phyloP scores from a whole-genome alignment of 2,329 filamentous ascomycete genomes.

The Fusarium xylarioides region DNA sequence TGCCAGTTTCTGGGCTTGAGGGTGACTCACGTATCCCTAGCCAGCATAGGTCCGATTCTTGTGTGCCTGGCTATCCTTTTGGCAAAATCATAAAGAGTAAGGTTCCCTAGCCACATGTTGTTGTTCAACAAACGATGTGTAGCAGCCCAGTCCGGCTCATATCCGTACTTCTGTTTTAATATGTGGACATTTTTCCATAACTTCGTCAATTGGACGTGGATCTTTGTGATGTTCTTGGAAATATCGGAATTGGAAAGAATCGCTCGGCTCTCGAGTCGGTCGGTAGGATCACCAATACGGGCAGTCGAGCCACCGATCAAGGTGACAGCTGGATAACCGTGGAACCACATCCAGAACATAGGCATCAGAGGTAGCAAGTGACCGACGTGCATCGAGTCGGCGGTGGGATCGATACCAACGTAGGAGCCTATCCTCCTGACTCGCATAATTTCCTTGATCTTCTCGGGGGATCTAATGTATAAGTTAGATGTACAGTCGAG shows the following conservation, averaged over 20 bases:
- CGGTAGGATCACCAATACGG: constrained; percentile 81
- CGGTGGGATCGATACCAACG: constrained; percentile 84
- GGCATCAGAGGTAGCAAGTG: constrained; percentile 85
- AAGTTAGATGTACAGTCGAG: constrained; percentile 2
- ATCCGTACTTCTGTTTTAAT: constrained; percentile 72
- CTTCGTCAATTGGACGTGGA: constrained; percentile 74
- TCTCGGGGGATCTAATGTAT: constrained; percentile 52
- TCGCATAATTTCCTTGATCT: constrained; percentile 71
- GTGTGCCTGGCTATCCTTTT: constrained; percentile 76
- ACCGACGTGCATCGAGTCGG: constrained; percentile 80
- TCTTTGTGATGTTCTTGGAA: constrained; percentile 71
- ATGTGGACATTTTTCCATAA: constrained; percentile 78
- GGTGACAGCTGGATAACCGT: constrained; percentile 74
- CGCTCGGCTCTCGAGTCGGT: constrained; percentile 70
- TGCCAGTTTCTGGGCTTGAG: background rate
- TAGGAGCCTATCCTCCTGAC: constrained; percentile 76
- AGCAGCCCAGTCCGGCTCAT: constrained; percentile 70
- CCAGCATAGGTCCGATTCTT: constrained; percentile 86
- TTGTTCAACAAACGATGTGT: constrained; percentile 80
- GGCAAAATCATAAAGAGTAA: constrained; percentile 78
- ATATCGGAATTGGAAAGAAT: constrained; percentile 61
- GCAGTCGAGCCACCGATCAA: constrained; percentile 80
- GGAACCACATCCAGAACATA: constrained; percentile 83
- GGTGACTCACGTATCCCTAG: constrained; percentile 79
- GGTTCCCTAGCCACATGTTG: constrained; percentile 79